Conservation (phyloP, 768 basidiomycete genomes). For the Boletus coccyginus region DNA sequence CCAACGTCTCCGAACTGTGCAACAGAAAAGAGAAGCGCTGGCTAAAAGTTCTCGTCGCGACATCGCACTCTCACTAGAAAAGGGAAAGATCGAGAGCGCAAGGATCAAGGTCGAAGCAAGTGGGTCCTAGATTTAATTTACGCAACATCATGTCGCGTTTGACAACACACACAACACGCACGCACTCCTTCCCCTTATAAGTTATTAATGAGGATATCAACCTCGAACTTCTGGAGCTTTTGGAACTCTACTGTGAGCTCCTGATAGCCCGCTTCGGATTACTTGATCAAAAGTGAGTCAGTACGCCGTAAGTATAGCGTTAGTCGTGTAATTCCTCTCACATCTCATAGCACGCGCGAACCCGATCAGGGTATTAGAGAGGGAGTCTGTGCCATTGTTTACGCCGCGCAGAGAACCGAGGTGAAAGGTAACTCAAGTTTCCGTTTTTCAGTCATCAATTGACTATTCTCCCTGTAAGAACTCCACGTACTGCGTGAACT, state of each 20-base stretch:
- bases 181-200: conserved; percentile 22
- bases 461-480: conserved; percentile 44
- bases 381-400: conserved; percentile 84
- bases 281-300: conserved; percentile 79
- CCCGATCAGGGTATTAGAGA: conserved; percentile 87
- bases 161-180: conserved; percentile 18
- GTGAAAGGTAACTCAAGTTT: conserved; percentile 60
- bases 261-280: conserved; percentile 88
- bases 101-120: conserved; percentile 82
- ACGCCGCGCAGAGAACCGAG: conserved; percentile 90
- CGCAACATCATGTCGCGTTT: background rate
- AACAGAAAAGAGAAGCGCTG: conserved; percentile 91
- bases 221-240: conserved; percentile 83
- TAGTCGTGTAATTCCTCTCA: conserved; percentile 3
- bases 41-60: conserved; percentile 72
- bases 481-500: conserved; percentile 89
- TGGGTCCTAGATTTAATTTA: conserved; percentile 36
- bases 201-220: conserved; percentile 86
- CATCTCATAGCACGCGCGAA: conserved; percentile 56
- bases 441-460: background rate
- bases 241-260: conserved; percentile 95
- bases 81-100: conserved; percentile 80
- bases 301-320: background rate
- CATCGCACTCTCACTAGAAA: conserved; percentile 76
- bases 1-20: conserved; percentile 78